Conservation (phyloP, 805 yeast species). For the Saturnispora besseyi region DNA sequence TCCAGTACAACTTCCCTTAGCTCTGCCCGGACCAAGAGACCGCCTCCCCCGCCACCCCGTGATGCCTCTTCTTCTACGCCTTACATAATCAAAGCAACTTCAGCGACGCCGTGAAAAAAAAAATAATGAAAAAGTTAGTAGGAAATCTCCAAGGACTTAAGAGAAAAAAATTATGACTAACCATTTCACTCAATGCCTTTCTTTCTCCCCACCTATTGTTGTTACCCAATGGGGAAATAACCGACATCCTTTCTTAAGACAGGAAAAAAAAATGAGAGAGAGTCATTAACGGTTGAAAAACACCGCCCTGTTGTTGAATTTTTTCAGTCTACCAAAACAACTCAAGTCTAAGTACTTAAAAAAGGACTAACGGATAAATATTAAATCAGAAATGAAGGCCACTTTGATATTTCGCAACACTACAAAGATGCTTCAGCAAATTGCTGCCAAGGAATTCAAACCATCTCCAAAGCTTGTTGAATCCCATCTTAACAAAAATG, state of each 20-base stretch:
- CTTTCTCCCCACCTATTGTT: too few relatives aligned
- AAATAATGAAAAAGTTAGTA: too few relatives aligned
- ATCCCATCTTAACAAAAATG: slow-evolving; percentile 58
- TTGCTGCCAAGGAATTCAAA: slow-evolving; percentile 15
- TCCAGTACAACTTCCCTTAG: background rate
- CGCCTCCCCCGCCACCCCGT: background rate
- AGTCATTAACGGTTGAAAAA: too few relatives aligned
- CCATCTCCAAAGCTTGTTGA: slow-evolving; percentile 32
- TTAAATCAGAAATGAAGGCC: background rate
- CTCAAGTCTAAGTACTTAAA: background rate
- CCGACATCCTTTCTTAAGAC: too few relatives aligned
- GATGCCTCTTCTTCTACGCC: background rate
- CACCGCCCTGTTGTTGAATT: too few relatives aligned
- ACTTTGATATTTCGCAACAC: slow-evolving; percentile 5
- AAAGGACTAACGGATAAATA: background rate
- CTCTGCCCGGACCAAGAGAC: background rate
- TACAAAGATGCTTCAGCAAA: slow-evolving; percentile 5
- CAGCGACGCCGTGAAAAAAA: too few relatives aligned
- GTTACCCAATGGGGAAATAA: too few relatives aligned
- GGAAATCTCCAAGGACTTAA: too few relatives aligned
- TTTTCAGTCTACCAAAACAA: too few relatives aligned
- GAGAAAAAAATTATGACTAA: too few relatives aligned
- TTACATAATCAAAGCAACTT: background rate
- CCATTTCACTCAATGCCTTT: too few relatives aligned
- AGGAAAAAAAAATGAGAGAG: too few relatives aligned